Conservation (phyloP, 2,329 filamentous ascomycete species). For the Dothiorella sarmentorum region DNA sequence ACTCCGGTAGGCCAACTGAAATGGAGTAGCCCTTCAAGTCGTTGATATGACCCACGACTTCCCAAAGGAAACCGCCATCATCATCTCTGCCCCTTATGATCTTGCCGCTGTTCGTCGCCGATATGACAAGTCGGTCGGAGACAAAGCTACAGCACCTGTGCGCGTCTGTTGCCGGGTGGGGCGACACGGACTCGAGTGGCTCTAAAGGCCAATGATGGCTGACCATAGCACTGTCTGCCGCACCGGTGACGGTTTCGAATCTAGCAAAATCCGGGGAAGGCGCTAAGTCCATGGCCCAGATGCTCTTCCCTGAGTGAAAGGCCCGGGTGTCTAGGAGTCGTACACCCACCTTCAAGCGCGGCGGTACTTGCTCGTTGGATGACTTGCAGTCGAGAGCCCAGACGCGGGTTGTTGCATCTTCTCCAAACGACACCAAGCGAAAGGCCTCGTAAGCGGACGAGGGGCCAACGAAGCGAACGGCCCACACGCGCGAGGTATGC, state of each 20-base stretch:
- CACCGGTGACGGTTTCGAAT: constrained; percentile 57
- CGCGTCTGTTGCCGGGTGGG: constrained; percentile 9
- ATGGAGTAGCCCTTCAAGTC: constrained; percentile 50
- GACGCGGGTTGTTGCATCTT: constrained; percentile 73
- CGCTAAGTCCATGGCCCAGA: constrained; percentile 67
- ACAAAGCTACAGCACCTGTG: constrained; percentile 14
- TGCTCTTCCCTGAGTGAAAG: constrained; percentile 80
- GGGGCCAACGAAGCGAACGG: constrained; percentile 59
- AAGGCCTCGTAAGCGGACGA: constrained; percentile 11
- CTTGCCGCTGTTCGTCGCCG: constrained; percentile 56
- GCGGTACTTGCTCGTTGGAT: background rate
- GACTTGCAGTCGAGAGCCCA: constrained; percentile 51
- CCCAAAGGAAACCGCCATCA: constrained; percentile 22
- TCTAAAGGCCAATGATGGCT: constrained; percentile 16
- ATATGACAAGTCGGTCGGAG: constrained; percentile 1
- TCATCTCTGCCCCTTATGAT: constrained; percentile 33
- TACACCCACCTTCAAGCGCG: constrained; percentile 38
- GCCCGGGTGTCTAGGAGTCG: constrained; percentile 55
- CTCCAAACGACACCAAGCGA: constrained; percentile 71
- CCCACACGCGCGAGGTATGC: constrained; percentile 87
- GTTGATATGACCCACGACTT: constrained; percentile 30
- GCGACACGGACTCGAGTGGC: constrained; percentile 3
- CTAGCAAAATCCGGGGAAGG: background rate
- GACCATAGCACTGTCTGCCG: constrained; percentile 69
- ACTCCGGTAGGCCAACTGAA: constrained; percentile 35